phyloP scores from a whole-genome alignment of 495 filamentous ascomycete species.

The Penicillium longicatenatum region DNA sequence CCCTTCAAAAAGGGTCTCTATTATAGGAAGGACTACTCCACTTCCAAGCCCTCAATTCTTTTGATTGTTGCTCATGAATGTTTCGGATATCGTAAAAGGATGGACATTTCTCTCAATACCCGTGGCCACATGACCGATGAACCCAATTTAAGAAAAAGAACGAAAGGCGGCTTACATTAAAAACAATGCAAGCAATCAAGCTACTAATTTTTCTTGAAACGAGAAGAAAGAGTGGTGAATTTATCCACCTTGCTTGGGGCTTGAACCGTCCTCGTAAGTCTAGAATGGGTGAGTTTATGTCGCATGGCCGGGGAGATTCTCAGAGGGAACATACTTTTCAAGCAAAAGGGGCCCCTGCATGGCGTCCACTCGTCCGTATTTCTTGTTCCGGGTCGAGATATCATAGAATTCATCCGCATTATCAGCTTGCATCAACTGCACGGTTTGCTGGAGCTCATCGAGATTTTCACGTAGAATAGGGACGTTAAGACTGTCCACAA shows the following conservation, averaged over 20 bases:
- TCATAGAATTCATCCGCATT: conserved; percentile 96
- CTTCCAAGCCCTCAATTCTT: background rate
- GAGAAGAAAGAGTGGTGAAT: conserved; percentile 66
- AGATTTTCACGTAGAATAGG: conserved; percentile 81
- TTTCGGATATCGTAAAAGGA: background rate
- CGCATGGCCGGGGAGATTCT: background rate
- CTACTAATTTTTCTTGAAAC: conserved; percentile 60
- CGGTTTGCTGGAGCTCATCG: conserved; percentile 91
- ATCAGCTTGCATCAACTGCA: conserved; percentile 80
- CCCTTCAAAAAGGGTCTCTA: background rate
- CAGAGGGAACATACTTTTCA: conserved; percentile 68
- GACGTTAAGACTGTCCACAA: conserved; percentile 80
- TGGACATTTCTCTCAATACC: background rate
- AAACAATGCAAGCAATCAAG: background rate
- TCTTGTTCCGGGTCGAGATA: conserved; percentile 78
- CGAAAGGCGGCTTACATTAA: background rate
- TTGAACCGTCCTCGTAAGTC: conserved; percentile 64
- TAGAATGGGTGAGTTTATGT: conserved; percentile 47
- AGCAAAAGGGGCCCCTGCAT: conserved; percentile 81
- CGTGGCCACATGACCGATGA: background rate
- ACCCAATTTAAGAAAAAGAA: background rate
- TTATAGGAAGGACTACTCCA: background rate
- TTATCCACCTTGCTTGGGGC: conserved; percentile 60
- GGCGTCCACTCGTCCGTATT: conserved; percentile 90
- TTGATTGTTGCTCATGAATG: background rate